Percentiles rank a stretch among this genome's conserved stretches.
Conservation (phyloP, 805 yeast species). For the Cyberlindnera maclurae region DNA sequence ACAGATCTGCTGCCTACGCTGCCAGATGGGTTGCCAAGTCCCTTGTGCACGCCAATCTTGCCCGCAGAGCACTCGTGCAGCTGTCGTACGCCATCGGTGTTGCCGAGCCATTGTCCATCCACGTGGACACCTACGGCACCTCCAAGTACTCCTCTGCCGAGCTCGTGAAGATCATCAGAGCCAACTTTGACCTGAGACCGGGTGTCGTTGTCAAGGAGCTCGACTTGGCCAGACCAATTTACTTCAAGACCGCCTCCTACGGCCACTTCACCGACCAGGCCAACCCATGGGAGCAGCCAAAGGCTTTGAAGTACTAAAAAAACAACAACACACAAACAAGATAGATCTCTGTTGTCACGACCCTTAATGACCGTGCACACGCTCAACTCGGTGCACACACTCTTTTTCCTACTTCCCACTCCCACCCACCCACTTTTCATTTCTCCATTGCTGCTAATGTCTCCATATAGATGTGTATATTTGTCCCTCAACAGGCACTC, state of each 20-base stretch:
- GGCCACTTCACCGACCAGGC: slow-evolving; percentile 99
- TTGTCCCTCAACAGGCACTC: slow-evolving; percentile 19
- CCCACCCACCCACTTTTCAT: neutral
- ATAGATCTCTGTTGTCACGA: too few species aligned
- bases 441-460: slow-evolving; percentile 1
- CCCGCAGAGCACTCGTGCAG: slow-evolving; percentile 96
- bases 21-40: slow-evolving; percentile 99
- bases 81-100: slow-evolving; percentile 99
- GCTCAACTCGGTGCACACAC: slow-evolving; percentile 17
- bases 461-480: slow-evolving; percentile 3
- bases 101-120: slow-evolving; percentile 97
- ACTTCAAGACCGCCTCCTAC: slow-evolving; percentile 97
- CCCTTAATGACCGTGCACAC: slow-evolving; percentile 11
- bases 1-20: slow-evolving; percentile 99
- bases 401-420: neutral
- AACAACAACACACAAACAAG: too few species aligned
- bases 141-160: slow-evolving; percentile 83
- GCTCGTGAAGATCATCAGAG: slow-evolving; percentile 83
- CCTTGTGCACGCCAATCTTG: slow-evolving; percentile 87
- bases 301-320: slow-evolving; percentile 52
- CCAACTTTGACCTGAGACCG: slow-evolving; percentile 98
- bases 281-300: slow-evolving; percentile 98
- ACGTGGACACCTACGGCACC: slow-evolving; percentile 98
- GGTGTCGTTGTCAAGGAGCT: slow-evolving; percentile 97
- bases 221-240: slow-evolving; percentile 98